Evolutionary conservation across 345 rosid species (phyloP), one percentile per base, ranked within the genome.

Genomic region (Populus nigra): DNA sequence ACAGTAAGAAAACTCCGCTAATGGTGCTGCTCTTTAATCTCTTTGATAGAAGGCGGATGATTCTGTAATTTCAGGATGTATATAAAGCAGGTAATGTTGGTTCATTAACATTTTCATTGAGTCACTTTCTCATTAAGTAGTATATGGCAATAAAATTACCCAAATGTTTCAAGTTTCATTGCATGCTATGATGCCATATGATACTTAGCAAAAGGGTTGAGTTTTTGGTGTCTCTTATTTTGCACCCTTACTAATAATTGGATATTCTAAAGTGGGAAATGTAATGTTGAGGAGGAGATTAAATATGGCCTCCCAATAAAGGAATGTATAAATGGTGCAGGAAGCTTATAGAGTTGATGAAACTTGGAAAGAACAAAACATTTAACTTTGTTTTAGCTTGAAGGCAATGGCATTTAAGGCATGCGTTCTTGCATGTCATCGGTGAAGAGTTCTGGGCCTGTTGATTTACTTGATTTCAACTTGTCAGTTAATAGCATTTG

Each of bases 21-120:
- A 50, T 18, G 57, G 57, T 50, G 22, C 17, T 50, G 17, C 5
- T 50, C 22, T 17, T 5, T 50, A 5, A 50, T 50, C 5, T 50
- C 17, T 50, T 50, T 73, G 68, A 57, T 77, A 86, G 87, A 61
- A 39, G 78, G 47, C 62, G 77, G 80, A 77, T 83, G 72, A 59
- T 66, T 77, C 55, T 73, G 73, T 74, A 68, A 27, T 80, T 73
- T 71, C 86, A 80, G 29, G 76, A 91, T 91, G 96, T 75, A 86
- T 79, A 90, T 91, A 79, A 91, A 90, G 81, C 92, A 88, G 93
- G 93, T 91, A 85, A 72, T 71, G 72, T 29, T 29, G 31, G 31
- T 29, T 29, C 31, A 29, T 29, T 29, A 0, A 29, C 31, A 29
- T 29, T 29, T 29, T 29, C 2, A 29, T 29, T 29, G 31, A 29